These are phyloP conservation scores for Cyberlindnera xishuangbannaensis DNA, from an alignment of 805 yeast genomes.

Conservation along the genomic window DNA sequence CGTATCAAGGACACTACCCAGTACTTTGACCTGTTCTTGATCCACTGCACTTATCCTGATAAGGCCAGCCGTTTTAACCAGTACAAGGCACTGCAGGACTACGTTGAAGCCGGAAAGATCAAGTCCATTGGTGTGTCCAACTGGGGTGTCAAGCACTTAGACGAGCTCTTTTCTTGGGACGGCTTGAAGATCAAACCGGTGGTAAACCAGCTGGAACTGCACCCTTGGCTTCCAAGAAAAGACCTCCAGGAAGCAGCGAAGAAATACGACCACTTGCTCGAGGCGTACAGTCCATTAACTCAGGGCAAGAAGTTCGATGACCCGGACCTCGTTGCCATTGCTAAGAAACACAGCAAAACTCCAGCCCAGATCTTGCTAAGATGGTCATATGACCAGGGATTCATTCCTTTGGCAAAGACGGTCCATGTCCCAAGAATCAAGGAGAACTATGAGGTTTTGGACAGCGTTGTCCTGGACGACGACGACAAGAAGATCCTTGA, in stretches of 20 bases:
- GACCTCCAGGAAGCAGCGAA: conserved; percentile 20
- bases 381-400: conserved; percentile 23
- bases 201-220: conserved; percentile 55
- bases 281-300: conserved; percentile 23
- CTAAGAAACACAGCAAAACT: conserved; percentile 17
- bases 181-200: conserved; percentile 54
- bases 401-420: conserved; percentile 21
- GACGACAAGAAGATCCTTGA: conserved; percentile 17
- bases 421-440: conserved; percentile 13
- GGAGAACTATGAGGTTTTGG: conserved; percentile 16
- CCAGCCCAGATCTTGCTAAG: conserved; percentile 17
- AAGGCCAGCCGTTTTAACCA: conserved; percentile 47
- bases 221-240: conserved; percentile 24
- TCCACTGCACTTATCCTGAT: conserved; percentile 59
- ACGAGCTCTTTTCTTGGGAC: conserved; percentile 56
- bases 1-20: conserved; percentile 41
- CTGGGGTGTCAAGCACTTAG: conserved; percentile 56
- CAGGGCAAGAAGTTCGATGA: conserved; percentile 19
- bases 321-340: conserved; percentile 18
- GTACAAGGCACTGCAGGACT: conserved; percentile 73
- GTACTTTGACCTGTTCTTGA: conserved; percentile 66
- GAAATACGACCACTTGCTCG: conserved; percentile 17
- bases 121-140: conserved; percentile 75
- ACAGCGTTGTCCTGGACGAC: conserved; percentile 17
- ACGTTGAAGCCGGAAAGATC: conserved; percentile 51